phyloP scores from a whole-genome alignment of 441 rosid species.

The Viola pubescens region DNA sequence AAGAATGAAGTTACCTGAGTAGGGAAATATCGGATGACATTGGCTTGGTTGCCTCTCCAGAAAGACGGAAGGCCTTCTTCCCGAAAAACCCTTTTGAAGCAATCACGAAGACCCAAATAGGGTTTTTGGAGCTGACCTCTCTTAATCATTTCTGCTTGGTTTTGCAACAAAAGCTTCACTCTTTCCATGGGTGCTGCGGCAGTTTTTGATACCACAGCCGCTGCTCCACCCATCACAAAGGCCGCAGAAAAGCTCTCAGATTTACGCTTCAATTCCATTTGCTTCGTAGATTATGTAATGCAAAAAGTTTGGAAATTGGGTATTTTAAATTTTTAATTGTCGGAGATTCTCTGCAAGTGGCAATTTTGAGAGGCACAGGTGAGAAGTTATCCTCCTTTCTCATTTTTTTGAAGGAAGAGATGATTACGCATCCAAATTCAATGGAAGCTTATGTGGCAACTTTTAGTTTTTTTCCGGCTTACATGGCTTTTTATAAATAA shows the following conservation, averaged over 20 bases:
- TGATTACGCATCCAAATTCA: no score
- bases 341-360: no score
- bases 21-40: constrained; percentile 63
- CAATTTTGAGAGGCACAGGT: no score
- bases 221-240: constrained; percentile 72
- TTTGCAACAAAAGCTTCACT: constrained; percentile 88
- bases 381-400: no score
- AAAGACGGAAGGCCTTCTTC: constrained; percentile 75
- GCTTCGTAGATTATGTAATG: not conserved
- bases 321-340: no score
- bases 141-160: constrained; percentile 85
- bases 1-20: constrained; percentile 48
- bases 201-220: constrained; percentile 64
- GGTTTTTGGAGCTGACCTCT: constrained; percentile 62
- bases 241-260: constrained; percentile 64
- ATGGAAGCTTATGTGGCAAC: no score
- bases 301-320: no score
- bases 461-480: no score
- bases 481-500: no score
- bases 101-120: constrained; percentile 53
- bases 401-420: no score
- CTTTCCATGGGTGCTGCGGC: constrained; percentile 91
- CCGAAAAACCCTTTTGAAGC: constrained; percentile 62
- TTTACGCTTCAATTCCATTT: constrained; percentile 8
- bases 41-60: constrained; percentile 94